phyloP scores from a whole-genome alignment of 2,329 filamentous ascomycete species.

The Tolypocladium sp. region DNA sequence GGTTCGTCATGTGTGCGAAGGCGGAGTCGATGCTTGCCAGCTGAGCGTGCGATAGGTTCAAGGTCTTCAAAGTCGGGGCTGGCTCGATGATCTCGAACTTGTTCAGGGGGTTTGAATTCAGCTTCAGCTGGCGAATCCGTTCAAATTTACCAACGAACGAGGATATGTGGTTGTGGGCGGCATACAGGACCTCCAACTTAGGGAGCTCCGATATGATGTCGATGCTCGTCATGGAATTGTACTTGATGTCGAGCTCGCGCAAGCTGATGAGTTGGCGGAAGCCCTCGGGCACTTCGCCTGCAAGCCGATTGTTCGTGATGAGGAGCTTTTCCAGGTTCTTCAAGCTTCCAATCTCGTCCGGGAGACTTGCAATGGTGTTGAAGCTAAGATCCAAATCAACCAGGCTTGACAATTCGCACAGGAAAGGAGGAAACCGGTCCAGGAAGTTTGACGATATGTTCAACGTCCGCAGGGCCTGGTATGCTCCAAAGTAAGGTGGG shows the following conservation, averaged over 20 bases:
- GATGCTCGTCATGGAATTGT: constrained; percentile 82
- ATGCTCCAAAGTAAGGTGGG: constrained; percentile 74
- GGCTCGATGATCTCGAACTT: constrained; percentile 76
- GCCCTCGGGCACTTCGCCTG: constrained; percentile 61
- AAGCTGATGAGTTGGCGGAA: constrained; percentile 69
- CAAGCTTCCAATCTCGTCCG: constrained; percentile 68
- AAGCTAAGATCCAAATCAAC: constrained; percentile 96
- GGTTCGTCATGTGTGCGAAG: constrained; percentile 77
- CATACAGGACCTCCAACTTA: constrained; percentile 76
- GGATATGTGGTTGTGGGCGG: constrained; percentile 88
- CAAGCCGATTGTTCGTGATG: constrained; percentile 89
- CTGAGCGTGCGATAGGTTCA: constrained; percentile 89
- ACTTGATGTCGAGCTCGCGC: constrained; percentile 88
- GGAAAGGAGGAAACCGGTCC: constrained; percentile 72
- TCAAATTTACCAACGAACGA: constrained; percentile 85
- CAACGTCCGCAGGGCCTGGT: constrained; percentile 68
- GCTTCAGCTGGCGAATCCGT: constrained; percentile 70
- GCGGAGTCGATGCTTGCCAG: constrained; percentile 82
- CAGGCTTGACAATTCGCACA: constrained; percentile 72
- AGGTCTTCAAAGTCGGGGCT: constrained; percentile 71
- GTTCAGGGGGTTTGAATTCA: constrained; percentile 93
- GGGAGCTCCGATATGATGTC: constrained; percentile 79
- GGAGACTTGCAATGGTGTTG: constrained; percentile 75
- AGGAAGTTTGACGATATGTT: constrained; percentile 94
- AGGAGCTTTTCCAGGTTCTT: constrained; percentile 78